Conservation (phyloP, 208 protist species). For the Naegleria fowleri region DNA sequence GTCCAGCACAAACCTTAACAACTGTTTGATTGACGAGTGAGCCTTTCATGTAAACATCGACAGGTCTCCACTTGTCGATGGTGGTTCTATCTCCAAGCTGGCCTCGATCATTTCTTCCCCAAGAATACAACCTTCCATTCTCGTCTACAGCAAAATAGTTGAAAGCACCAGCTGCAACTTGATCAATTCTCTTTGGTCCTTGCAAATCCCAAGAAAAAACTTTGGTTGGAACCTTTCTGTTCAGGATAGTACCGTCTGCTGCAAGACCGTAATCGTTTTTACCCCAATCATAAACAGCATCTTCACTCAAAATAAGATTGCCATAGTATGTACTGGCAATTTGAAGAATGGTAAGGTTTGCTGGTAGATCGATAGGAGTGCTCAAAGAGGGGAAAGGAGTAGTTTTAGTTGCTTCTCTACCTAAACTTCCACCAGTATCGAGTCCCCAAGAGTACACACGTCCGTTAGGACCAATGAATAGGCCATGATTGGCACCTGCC, state of each 20-base stretch:
- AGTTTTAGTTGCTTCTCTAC: background rate
- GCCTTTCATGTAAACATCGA: background rate
- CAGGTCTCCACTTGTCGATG: background rate
- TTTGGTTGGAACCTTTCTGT: background rate
- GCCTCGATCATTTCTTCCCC: background rate
- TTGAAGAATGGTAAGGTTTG: background rate
- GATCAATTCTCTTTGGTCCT: background rate
- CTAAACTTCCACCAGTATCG: background rate
- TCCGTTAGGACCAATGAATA: background rate
- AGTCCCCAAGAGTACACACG: background rate
- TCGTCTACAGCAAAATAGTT: background rate
- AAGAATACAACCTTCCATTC: background rate
- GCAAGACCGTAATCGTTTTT: background rate
- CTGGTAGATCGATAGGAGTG: background rate
- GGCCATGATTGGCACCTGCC: background rate
- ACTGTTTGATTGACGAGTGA: background rate
- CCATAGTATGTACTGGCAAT: background rate
- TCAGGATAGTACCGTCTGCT: background rate
- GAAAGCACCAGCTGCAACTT: background rate
- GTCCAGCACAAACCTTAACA: background rate
- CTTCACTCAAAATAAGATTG: background rate
- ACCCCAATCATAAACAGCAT: constrained; percentile 8
- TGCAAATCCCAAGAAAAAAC: background rate
- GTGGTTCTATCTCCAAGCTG: background rate
- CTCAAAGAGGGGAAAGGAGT: background rate